Evolutionary conservation across 345 rosid species (phyloP).

Genomic region (Limnanthes douglasii): DNA sequence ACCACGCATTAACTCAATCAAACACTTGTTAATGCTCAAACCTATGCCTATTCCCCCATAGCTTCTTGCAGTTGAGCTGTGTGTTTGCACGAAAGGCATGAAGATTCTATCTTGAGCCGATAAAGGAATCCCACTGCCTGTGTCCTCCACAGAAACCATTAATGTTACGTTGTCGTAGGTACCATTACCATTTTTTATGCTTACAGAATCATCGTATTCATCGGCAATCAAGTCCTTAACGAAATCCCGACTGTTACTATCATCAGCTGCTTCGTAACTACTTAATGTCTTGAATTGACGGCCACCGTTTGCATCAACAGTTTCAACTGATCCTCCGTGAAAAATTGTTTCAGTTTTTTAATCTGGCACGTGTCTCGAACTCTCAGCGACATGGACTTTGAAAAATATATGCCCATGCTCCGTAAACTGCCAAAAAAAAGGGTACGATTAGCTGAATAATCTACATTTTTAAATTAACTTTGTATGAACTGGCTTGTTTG

Average conservation of each 20-base stretch:
- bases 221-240: constrained; percentile 44
- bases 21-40: constrained; percentile 87
- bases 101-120: constrained; percentile 77
- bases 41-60: constrained; percentile 98
- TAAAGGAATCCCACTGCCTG: constrained; percentile 86
- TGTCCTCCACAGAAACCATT: constrained; percentile 83
- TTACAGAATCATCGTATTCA: constrained; percentile 27
- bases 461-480: no score
- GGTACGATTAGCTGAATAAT: no score
- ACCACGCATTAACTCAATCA: constrained; percentile 92
- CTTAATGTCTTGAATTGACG: constrained; percentile 59
- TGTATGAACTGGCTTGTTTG: no score
- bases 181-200: constrained; percentile 14
- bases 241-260: constrained; percentile 69
- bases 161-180: constrained; percentile 39
- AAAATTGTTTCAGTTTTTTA: constrained; percentile 19
- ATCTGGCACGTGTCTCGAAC: constrained; percentile 21
- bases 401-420: constrained; percentile 90
- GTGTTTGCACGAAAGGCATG: constrained; percentile 96
- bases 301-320: constrained; percentile 9
- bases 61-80: constrained; percentile 84
- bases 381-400: constrained; percentile 69
- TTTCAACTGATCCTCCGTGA: constrained; percentile 40
- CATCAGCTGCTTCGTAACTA: constrained; percentile 86
- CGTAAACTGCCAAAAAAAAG: constrained; percentile 50